phyloP scores from a whole-genome alignment of 768 basidiomycete genomes.

The Russula earlei region DNA sequence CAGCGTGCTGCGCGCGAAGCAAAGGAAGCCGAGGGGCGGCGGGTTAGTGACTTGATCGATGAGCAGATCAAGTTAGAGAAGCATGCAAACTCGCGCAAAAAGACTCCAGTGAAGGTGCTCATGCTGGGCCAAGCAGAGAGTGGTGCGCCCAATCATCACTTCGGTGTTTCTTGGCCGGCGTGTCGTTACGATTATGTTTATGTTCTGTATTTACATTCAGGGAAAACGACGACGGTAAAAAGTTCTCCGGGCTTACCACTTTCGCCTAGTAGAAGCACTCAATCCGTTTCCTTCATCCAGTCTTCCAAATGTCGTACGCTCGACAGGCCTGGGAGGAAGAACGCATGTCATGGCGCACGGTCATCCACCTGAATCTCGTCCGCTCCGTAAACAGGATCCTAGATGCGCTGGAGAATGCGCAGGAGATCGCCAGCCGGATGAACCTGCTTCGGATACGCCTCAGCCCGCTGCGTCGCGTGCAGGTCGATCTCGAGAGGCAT shows the following conservation, averaged over 20 bases:
- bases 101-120: constrained; percentile 21
- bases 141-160: not conserved
- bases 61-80: constrained; percentile 19
- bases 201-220: not conserved
- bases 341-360: constrained; percentile 68
- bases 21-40: constrained; percentile 20
- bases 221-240: constrained; percentile 9
- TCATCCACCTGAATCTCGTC: constrained; percentile 56
- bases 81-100: constrained; percentile 16
- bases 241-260: not conserved
- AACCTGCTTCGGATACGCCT: constrained; percentile 20
- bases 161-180: no score
- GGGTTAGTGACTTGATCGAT: constrained; percentile 23
- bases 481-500: constrained; percentile 6
- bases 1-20: constrained; percentile 19
- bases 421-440: not conserved
- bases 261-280: not conserved
- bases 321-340: constrained; percentile 44
- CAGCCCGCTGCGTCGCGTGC: constrained; percentile 28
- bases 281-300: not conserved
- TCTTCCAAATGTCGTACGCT: constrained; percentile 9
- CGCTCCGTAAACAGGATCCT: constrained; percentile 35
- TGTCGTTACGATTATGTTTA: not conserved
- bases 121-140: constrained; percentile 21
- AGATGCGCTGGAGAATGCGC: constrained; percentile 27